These are phyloP conservation scores for Amaranthus palmeri DNA, from an alignment of 148 eudicot species.

Conservation along the genomic window DNA sequence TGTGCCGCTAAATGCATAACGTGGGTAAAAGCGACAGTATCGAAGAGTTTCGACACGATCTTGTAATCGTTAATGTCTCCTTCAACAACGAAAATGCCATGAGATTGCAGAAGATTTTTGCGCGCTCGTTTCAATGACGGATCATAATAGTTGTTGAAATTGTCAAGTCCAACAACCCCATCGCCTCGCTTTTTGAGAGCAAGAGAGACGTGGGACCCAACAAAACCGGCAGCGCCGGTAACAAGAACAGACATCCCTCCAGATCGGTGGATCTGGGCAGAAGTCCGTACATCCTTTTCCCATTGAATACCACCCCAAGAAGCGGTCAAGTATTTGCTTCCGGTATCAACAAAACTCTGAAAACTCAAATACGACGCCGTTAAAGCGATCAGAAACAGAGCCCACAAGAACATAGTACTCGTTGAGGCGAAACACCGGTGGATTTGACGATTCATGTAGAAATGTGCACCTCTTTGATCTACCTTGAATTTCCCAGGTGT, in stretches of 20 bases:
- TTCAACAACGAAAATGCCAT: constrained; percentile 43
- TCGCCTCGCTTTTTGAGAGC: constrained; percentile 65
- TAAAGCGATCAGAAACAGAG: constrained; percentile 53
- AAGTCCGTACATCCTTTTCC: constrained; percentile 50
- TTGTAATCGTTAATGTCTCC: constrained; percentile 54
- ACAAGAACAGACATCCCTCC: constrained; percentile 60
- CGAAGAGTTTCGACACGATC: constrained; percentile 47
- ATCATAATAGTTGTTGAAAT: constrained; percentile 68
- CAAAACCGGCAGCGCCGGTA: constrained; percentile 80
- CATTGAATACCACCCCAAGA: constrained; percentile 57
- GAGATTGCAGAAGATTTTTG: constrained; percentile 20
- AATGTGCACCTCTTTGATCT: constrained; percentile 27
- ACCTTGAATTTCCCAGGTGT: constrained; percentile 70
- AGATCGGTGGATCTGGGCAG: constrained; percentile 52
- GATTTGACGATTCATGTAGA: constrained; percentile 38
- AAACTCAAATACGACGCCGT: constrained; percentile 64
- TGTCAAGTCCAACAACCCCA: constrained; percentile 81
- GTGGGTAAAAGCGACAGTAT: constrained; percentile 51
- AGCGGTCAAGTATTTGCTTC: constrained; percentile 41
- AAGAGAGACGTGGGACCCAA: constrained; percentile 64
- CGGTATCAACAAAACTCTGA: constrained; percentile 55
- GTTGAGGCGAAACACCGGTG: constrained; percentile 70
- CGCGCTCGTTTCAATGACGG: constrained; percentile 56
- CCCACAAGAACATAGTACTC: constrained; percentile 61
- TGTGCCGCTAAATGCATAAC: constrained; percentile 79